phyloP scores from a whole-genome alignment of 805 yeast genomes.

The Henningerozyma blattae region DNA sequence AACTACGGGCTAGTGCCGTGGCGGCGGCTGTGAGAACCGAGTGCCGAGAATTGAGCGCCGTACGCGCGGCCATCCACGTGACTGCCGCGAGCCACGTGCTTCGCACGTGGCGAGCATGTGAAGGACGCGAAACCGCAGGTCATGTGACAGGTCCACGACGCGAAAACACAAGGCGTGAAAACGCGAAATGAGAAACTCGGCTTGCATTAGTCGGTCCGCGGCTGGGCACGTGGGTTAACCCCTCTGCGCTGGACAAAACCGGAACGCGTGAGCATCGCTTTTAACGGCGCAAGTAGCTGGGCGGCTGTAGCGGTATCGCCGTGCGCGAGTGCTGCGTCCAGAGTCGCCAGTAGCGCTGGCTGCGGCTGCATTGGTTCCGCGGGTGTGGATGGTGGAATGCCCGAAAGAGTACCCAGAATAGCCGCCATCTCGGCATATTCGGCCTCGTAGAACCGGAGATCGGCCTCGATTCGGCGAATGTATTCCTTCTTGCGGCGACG shows the following conservation, averaged over 20 bases:
- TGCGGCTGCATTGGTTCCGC: neutral
- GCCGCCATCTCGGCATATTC: slow-evolving; percentile 49
- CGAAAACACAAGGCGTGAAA: no score
- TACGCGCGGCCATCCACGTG: no score
- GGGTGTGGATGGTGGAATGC: slow-evolving; percentile 5
- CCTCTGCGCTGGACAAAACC: neutral
- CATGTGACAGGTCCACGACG: no score
- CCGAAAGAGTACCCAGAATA: slow-evolving; percentile 10
- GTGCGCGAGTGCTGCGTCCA: neutral
- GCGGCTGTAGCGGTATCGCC: neutral
- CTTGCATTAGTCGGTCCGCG: no score
- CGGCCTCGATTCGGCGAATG: slow-evolving; percentile 71
- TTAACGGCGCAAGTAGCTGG: neutral
- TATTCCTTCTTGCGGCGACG: slow-evolving; percentile 88
- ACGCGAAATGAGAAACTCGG: no score
- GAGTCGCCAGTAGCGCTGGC: neutral
- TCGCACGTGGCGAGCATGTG: no score
- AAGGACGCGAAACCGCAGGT: no score
- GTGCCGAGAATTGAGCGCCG: no score
- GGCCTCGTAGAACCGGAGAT: slow-evolving; percentile 52
- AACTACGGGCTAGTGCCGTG: no score
- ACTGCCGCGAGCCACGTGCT: no score
- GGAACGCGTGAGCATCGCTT: neutral
- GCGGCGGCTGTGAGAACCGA: no score
- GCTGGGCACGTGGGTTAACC: no score